Evolutionary conservation across 2,329 filamentous ascomycete species (phyloP).

Genomic region (Botrytis tulipae): DNA sequence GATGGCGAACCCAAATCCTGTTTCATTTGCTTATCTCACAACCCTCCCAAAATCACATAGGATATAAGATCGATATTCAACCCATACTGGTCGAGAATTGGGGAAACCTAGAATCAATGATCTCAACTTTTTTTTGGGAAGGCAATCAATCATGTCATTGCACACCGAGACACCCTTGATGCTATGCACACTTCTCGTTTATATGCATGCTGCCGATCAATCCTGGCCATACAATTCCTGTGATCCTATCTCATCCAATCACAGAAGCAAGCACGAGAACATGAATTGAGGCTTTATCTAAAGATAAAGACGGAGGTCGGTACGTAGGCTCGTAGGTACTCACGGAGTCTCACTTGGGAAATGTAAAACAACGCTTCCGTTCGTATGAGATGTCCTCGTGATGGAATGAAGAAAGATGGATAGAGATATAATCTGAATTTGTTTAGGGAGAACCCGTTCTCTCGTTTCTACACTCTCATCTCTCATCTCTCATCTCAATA

Average conservation of each 20-base stretch:
- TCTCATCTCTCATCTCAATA: too few relatives aligned
- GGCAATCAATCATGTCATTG: slow-evolving; percentile 9
- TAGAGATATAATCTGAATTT: not conserved
- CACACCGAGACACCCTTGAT: not conserved
- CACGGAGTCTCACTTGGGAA: not conserved
- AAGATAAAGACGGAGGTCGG: not conserved
- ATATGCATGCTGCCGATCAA: slow-evolving; percentile 18
- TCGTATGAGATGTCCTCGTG: slow-evolving; percentile 13
- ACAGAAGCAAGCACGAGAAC: not conserved
- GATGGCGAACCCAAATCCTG: not conserved
- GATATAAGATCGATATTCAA: not conserved
- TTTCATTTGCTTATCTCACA: not conserved
- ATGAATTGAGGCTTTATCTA: not conserved
- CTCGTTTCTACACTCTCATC: too few relatives aligned
- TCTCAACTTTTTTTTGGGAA: slow-evolving; percentile 6
- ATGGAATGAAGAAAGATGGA: slow-evolving; percentile 15
- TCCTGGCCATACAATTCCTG: not conserved
- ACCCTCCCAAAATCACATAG: not conserved
- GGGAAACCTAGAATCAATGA: slow-evolving; percentile 11
- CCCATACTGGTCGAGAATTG: slow-evolving; percentile 2
- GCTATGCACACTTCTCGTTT: slow-evolving; percentile 19
- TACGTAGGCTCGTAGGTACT: not conserved
- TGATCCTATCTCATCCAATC: slow-evolving; percentile 9
- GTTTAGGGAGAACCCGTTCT: not conserved
- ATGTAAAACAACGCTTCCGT: not conserved